A percentile compares a stretch with the other conserved stretches of the same genome.
These are phyloP conservation scores for Bathelium albidoporum DNA, from an alignment of 495 filamentous ascomycete genomes.

Conservation along the genomic window DNA sequence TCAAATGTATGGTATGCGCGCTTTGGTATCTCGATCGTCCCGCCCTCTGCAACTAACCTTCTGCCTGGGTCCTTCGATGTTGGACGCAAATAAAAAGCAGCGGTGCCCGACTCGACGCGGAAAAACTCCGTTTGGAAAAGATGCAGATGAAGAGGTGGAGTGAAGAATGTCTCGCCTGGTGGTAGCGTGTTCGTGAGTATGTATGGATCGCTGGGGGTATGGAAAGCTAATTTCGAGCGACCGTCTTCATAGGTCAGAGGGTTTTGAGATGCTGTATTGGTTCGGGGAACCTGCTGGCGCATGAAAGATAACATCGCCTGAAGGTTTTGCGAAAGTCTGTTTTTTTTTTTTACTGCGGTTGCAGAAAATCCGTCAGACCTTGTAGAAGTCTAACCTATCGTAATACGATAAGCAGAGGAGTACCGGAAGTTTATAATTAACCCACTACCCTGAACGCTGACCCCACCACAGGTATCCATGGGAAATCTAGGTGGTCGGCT, in stretches of 20 bases:
- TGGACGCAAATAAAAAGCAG: slow-evolving; percentile 5
- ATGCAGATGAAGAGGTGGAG: slow-evolving; percentile 8
- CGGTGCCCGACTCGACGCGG: slow-evolving; percentile 7
- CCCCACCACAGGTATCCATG: no score
- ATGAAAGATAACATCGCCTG: neutral
- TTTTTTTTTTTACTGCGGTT: no score
- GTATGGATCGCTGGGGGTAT: slow-evolving; percentile 5
- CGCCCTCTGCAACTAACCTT: neutral
- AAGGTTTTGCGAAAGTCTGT: no score
- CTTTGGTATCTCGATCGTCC: neutral
- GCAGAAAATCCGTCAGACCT: no score
- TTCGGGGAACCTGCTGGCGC: slow-evolving; percentile 4
- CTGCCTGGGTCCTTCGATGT: neutral
- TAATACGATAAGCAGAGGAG: no score
- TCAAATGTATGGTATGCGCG: slow-evolving; percentile 7
- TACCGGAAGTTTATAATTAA: no score
- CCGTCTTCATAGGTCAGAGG: slow-evolving; percentile 5
- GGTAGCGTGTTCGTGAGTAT: slow-evolving; percentile 2
- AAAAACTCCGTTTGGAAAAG: slow-evolving; percentile 10
- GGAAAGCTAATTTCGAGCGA: neutral
- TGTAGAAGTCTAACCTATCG: no score
- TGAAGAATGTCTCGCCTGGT: slow-evolving; percentile 4
- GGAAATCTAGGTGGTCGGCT: no score
- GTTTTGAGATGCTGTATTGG: slow-evolving; percentile 3
- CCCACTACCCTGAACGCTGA: no score